A percentile compares a stretch with the other conserved stretches of the same genome.
Conservation (phyloP, 2,329 filamentous ascomycete genomes). For the Microdochium paspali region DNA sequence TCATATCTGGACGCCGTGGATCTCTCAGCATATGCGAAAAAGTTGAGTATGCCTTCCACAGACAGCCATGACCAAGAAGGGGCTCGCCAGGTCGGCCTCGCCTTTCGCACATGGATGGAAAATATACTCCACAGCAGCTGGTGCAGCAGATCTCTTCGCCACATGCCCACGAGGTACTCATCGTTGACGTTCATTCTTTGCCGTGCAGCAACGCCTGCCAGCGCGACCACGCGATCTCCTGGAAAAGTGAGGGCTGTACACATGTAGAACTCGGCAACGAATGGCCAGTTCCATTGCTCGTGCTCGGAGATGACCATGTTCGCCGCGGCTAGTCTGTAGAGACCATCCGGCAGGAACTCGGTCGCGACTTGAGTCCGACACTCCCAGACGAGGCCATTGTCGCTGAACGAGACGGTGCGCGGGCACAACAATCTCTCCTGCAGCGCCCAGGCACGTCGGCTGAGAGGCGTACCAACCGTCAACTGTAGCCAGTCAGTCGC, state of each 20-base stretch:
- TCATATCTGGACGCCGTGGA: no score
- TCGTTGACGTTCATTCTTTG: neutral
- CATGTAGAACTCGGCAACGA: conserved; percentile 4
- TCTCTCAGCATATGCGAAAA: no score
- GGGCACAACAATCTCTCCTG: conserved; percentile 5
- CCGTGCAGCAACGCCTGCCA: conserved; percentile 4
- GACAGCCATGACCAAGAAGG: conserved; percentile 7
- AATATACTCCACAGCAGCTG: conserved; percentile 6
- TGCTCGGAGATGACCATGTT: neutral
- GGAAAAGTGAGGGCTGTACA: conserved; percentile 1
- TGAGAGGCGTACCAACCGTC: neutral
- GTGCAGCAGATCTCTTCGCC: conserved; percentile 2
- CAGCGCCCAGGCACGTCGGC: conserved; percentile 5
- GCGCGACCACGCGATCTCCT: conserved; percentile 3
- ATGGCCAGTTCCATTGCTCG: conserved; percentile 2
- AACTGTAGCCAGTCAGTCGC: neutral
- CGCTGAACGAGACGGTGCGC: conserved; percentile 4
- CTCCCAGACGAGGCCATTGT: conserved; percentile 4
- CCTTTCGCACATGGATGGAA: no score
- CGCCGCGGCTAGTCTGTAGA: no score
- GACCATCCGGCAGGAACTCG: neutral
- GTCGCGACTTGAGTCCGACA: neutral
- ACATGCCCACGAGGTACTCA: conserved; percentile 5
- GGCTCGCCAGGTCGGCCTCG: conserved; percentile 1
- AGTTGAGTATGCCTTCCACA: no score